Evolutionary conservation across 129 eudicot species (phyloP).

Genomic region (sunflower (Helianthus annuus)): HanXRQr2.0-SUNRISE NC_035448.2:9053701-9054200

Average conservation of each 20-base stretch:
- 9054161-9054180: conserved; percentile 29
- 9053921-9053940: conserved; percentile 12
- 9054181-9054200: conserved; percentile 35
- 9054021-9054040: neutral
- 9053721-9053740: neutral
- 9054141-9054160: conserved; percentile 7
- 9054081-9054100: conserved; percentile 21
- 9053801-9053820: neutral
- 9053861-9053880: neutral
- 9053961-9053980: conserved; percentile 35
- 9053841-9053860: conserved; percentile 8
- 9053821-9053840: neutral
- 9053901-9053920: conserved; percentile 3
- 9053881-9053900: neutral
- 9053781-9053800: neutral
- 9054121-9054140: neutral
- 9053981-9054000: conserved; percentile 3
- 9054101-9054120: conserved; percentile 26
- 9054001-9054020: neutral
- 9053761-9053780: neutral
- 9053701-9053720: too few species aligned
- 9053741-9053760: neutral
- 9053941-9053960: conserved; percentile 10
- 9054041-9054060: neutral
- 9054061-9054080: conserved; percentile 8